phyloP scores from a whole-genome alignment of 805 yeast species.

The Teunomyces cretensis region DNA sequence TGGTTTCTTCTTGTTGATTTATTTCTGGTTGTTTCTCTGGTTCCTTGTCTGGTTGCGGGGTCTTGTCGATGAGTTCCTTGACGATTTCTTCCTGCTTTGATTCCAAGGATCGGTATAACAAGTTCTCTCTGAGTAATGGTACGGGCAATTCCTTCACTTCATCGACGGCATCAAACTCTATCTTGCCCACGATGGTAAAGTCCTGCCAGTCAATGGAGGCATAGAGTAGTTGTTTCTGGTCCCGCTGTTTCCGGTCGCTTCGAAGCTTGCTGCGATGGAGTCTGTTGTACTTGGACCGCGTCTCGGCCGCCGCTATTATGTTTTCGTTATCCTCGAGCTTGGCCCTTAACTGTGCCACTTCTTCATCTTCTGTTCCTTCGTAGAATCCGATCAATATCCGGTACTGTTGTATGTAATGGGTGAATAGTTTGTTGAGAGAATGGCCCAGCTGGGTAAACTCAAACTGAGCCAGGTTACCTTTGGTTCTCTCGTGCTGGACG shows the following conservation, averaged over 20 bases:
- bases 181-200: constrained; percentile 67
- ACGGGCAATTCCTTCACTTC: constrained; percentile 52
- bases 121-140: constrained; percentile 58
- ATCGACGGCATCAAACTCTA: constrained; percentile 64
- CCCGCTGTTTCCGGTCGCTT: constrained; percentile 31
- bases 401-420: constrained; percentile 57
- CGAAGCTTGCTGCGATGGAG: constrained; percentile 28
- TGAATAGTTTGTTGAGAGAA: constrained; percentile 55
- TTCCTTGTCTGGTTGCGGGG: constrained; percentile 30
- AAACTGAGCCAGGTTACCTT: constrained; percentile 53
- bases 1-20: constrained; percentile 5
- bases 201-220: constrained; percentile 89
- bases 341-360: constrained; percentile 9
- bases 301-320: constrained; percentile 47
- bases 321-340: constrained; percentile 23
- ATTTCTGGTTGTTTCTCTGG: constrained; percentile 5
- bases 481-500: constrained; percentile 35
- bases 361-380: constrained; percentile 9
- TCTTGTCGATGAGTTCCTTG: constrained; percentile 11
- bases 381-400: constrained; percentile 18
- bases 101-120: constrained; percentile 61
- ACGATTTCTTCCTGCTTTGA: constrained; percentile 40
- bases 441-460: constrained; percentile 64
- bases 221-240: constrained; percentile 49
- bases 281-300: constrained; percentile 56